Percentiles rank a stretch among this genome's conserved stretches.
Evolutionary conservation across 2,329 filamentous ascomycete genomes (phyloP).

Genomic region (Hortaea werneckii): DNA sequence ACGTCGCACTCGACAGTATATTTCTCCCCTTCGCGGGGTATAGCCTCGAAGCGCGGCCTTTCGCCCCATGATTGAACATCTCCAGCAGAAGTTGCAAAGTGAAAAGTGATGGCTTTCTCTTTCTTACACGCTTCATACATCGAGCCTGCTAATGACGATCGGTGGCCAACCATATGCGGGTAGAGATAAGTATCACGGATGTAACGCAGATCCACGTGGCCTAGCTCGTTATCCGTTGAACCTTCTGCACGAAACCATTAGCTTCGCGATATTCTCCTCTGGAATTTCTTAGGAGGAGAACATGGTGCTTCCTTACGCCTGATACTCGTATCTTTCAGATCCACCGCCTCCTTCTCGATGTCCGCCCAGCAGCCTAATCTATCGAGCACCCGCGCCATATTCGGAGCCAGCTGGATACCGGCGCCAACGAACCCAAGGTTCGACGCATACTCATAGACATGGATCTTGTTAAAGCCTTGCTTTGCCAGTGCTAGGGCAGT

Average conservation of each 20-base stretch:
- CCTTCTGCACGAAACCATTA: conserved; percentile 41
- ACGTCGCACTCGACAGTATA: conserved; percentile 43
- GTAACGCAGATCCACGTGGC: conserved; percentile 58
- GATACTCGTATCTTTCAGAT: conserved; percentile 62
- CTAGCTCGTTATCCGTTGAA: conserved; percentile 56
- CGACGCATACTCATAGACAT: conserved; percentile 64
- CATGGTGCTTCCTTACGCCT: conserved; percentile 39
- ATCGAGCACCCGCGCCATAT: conserved; percentile 68
- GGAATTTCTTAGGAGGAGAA: not conserved
- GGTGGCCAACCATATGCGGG: conserved; percentile 71
- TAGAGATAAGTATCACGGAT: conserved; percentile 60
- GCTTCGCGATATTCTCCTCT: not conserved
- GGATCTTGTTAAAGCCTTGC: conserved; percentile 62
- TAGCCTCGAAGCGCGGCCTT: conserved; percentile 49
- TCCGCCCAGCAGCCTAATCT: conserved; percentile 60
- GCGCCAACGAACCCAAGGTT: conserved; percentile 73
- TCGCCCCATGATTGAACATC: conserved; percentile 50
- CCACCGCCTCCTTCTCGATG: conserved; percentile 61
- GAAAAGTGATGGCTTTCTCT: conserved; percentile 55
- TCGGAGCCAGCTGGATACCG: conserved; percentile 75
- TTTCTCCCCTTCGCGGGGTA: conserved; percentile 44
- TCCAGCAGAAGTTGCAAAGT: conserved; percentile 51
- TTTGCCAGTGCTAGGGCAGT: conserved; percentile 63
- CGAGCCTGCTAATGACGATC: conserved; percentile 58
- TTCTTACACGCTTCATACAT: conserved; percentile 61